Evolutionary conservation across 805 yeast species (phyloP), one percentile per base, ranked within the genome.

Genomic region (Kazachstania viticola): DNA sequence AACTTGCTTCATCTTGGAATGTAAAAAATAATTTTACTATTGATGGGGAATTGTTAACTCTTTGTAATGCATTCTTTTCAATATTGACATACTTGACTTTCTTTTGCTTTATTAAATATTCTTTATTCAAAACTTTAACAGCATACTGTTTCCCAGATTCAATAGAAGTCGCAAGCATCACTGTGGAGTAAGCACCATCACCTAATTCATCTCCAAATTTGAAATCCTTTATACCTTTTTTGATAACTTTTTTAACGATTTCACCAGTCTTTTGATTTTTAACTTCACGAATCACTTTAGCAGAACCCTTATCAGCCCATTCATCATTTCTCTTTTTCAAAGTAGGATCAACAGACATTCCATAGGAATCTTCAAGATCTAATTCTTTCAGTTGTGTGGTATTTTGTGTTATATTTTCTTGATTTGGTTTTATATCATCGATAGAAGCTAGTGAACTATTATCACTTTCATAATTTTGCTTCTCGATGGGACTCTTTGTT

Each of bases 121-220:
- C 67, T 50, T 81, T 81, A 51, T 77, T 84, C 34, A 81, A 58
- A 3, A 80, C 71, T 50, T 81, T 81, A 9, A 81, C 77, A 2
- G 94, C 94, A 51, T 75, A 81, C 13, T 87, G 79, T 37, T 78
- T 73, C 36, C 69, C 67, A 28, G 81, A 78, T 17, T 57, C 60
- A 45, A 74, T 84, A 39, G 91, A 94, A 2, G 82, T 69, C 0
- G 96, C 98, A 25, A 83, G 70, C 43, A 74, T 71, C 4, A 88
- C 99, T 1, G 94, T 87, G 8, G 96, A 85, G 52, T 88, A 91
- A 5, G 95, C 84, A 2, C 99, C 99, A 51, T 83, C 94, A 19
- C 99, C 99, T 18, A 91, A 70, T 27, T 79, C 75, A 13, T 82
- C 75, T 8, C 94, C 93, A 51, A 91, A 84, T 40, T 75, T 79